phyloP scores from a whole-genome alignment of 805 yeast genomes.

The Spathaspora gorwiae region DNA sequence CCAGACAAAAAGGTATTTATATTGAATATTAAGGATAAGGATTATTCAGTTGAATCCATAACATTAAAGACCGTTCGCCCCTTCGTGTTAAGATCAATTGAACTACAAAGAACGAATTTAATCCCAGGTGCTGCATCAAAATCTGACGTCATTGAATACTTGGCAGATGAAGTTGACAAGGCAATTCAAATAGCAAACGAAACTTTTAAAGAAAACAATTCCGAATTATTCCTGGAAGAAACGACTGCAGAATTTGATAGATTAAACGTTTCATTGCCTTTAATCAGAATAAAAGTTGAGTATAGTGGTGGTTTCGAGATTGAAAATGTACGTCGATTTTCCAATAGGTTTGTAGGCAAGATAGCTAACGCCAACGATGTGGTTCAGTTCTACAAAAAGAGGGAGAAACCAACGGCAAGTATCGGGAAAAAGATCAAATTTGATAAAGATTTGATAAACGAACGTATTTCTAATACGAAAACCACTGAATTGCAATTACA shows the following conservation, averaged over 20 bases:
- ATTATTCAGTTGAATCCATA: slow-evolving; percentile 56
- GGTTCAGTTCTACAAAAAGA: slow-evolving; percentile 59
- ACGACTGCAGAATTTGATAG: slow-evolving; percentile 7
- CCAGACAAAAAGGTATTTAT: slow-evolving; percentile 71
- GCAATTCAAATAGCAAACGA: slow-evolving; percentile 57
- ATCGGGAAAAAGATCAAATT: slow-evolving; percentile 12
- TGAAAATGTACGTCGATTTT: slow-evolving; percentile 84
- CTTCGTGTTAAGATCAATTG: slow-evolving; percentile 66
- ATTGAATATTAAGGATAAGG: slow-evolving; percentile 55
- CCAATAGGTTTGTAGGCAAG: slow-evolving; percentile 82
- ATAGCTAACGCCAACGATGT: slow-evolving; percentile 92
- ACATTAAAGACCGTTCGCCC: slow-evolving; percentile 74
- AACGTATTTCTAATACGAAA: slow-evolving; percentile 10
- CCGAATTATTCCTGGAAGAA: slow-evolving; percentile 17
- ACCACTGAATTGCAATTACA: slow-evolving; percentile 47
- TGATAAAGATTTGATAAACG: slow-evolving; percentile 10
- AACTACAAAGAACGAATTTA: slow-evolving; percentile 49
- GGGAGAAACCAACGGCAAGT: slow-evolving; percentile 18
- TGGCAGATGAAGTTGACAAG: slow-evolving; percentile 60
- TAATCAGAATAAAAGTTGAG: slow-evolving; percentile 79
- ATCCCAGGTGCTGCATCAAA: slow-evolving; percentile 58
- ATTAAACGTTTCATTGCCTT: slow-evolving; percentile 59
- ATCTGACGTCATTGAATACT: slow-evolving; percentile 54
- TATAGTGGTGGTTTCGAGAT: slow-evolving; percentile 88
- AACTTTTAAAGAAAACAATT: slow-evolving; percentile 39